These are phyloP conservation scores for Coemansia sp. DNA, from an alignment of 192 early-diverging fungal species.

Conservation along the genomic window DNA sequence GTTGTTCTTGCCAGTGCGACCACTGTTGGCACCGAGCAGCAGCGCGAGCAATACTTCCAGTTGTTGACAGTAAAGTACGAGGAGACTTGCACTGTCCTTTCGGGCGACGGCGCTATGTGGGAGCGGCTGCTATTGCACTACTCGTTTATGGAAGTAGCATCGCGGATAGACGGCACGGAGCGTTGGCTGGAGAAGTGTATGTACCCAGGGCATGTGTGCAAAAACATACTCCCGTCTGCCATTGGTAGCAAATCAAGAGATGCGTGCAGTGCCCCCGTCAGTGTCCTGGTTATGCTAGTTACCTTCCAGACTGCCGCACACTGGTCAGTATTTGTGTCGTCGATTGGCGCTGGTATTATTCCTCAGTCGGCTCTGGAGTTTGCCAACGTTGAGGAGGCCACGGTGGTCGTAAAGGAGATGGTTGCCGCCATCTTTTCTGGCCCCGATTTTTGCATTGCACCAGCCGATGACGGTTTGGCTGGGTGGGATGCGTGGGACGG, in stretches of 20 bases:
- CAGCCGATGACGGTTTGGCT: background rate
- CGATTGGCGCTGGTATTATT: slow-evolving; percentile 18
- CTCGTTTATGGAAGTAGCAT: slow-evolving; percentile 24
- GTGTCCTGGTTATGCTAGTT: slow-evolving; percentile 30
- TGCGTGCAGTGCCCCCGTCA: background rate
- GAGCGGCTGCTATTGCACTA: slow-evolving; percentile 41
- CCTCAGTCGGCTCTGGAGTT: slow-evolving; percentile 16
- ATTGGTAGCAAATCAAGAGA: background rate
- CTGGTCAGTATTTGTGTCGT: slow-evolving; percentile 29
- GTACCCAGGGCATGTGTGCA: slow-evolving; percentile 18
- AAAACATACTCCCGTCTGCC: background rate
- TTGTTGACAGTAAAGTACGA: slow-evolving; percentile 12
- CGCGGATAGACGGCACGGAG: slow-evolving; percentile 31
- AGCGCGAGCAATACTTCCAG: slow-evolving; percentile 17
- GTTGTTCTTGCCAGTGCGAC: slow-evolving; percentile 28
- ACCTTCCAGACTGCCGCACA: slow-evolving; percentile 41
- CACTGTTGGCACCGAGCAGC: slow-evolving; percentile 32
- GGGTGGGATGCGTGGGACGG: slow-evolving; percentile 42
- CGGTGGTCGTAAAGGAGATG: slow-evolving; percentile 15
- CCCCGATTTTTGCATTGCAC: background rate
- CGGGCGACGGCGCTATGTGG: slow-evolving; percentile 9
- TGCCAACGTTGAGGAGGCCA: background rate
- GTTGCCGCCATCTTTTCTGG: slow-evolving; percentile 2
- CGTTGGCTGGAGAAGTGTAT: slow-evolving; percentile 28
- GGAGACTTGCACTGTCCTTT: background rate